Evolutionary conservation across 805 yeast genomes (phyloP).

Genomic region (Yarrowia osloensis): DNA sequence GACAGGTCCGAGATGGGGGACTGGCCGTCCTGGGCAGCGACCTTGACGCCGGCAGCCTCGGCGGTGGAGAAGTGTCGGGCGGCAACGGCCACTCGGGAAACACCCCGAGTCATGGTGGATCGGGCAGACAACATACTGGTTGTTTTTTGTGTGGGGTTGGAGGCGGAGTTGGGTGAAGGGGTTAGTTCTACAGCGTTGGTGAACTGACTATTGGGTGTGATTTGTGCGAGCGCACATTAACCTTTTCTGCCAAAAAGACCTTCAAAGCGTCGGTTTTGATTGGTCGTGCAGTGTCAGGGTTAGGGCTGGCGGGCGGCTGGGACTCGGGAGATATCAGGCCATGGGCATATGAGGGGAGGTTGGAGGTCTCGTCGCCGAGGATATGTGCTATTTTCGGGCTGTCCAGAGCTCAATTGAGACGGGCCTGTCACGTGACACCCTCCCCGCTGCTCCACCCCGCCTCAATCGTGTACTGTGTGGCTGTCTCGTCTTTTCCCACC

Average conservation of each 20-base stretch:
- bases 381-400: not conserved
- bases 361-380: not conserved
- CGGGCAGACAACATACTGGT: conserved; percentile 30
- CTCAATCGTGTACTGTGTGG: not conserved
- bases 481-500: no score
- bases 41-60: conserved; percentile 40
- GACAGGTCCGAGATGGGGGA: conserved; percentile 73
- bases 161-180: not conserved
- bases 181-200: conserved; percentile 5
- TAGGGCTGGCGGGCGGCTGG: not conserved
- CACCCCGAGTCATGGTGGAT: conserved; percentile 28
- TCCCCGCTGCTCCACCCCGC: no score
- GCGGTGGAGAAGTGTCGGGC: conserved; percentile 36
- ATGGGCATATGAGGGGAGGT: not conserved
- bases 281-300: conserved; percentile 20
- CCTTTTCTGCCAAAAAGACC: conserved; percentile 26
- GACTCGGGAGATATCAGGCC: not conserved
- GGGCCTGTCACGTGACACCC: not conserved
- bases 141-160: conserved; percentile 5
- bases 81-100: conserved; percentile 21
- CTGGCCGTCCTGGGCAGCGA: conserved; percentile 52
- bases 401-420: not conserved
- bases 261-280: conserved; percentile 31
- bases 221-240: conserved; percentile 8
- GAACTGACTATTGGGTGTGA: conserved; percentile 22